These are phyloP conservation scores for Podospora didyma DNA, from an alignment of 495 filamentous ascomycete species.

Conservation along the genomic window DNA sequence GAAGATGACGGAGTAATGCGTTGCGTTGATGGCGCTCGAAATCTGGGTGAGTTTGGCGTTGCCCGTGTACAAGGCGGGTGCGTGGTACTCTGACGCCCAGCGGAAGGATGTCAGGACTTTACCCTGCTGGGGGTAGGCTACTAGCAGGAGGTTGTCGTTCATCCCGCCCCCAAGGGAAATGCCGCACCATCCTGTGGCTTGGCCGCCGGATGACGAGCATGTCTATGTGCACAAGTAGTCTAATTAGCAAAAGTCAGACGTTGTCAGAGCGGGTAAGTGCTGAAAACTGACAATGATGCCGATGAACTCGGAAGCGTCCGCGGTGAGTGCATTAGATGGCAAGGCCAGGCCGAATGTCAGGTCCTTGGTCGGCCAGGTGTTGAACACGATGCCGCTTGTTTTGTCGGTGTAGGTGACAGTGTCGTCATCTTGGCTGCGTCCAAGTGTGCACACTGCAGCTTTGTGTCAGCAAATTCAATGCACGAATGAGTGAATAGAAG, in stretches of 20 bases:
- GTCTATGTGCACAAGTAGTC: neutral
- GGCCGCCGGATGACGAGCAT: slow-evolving; percentile 12
- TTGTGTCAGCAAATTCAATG: neutral
- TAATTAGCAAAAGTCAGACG: neutral
- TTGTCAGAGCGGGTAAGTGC: neutral
- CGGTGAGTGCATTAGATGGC: slow-evolving; percentile 44
- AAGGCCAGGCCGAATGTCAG: slow-evolving; percentile 55
- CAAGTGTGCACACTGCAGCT: neutral
- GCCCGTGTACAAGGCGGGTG: slow-evolving; percentile 52
- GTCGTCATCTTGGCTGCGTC: neutral
- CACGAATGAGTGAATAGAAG: neutral
- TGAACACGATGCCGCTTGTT: slow-evolving; percentile 43
- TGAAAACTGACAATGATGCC: slow-evolving; percentile 44
- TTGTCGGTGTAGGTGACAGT: slow-evolving; percentile 35
- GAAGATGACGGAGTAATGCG: slow-evolving; percentile 56
- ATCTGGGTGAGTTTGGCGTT: slow-evolving; percentile 55
- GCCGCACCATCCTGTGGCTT: slow-evolving; percentile 47
- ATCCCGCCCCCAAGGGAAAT: slow-evolving; percentile 50
- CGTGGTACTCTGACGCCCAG: slow-evolving; percentile 49
- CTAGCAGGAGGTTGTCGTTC: slow-evolving; percentile 49
- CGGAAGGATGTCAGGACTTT: slow-evolving; percentile 47
- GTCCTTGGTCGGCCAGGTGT: slow-evolving; percentile 35
- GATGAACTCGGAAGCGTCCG: slow-evolving; percentile 55
- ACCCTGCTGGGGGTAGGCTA: slow-evolving; percentile 45
- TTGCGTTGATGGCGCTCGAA: slow-evolving; percentile 48